phyloP scores from a whole-genome alignment of 768 basidiomycete genomes.

The Boletus patriciae region DNA sequence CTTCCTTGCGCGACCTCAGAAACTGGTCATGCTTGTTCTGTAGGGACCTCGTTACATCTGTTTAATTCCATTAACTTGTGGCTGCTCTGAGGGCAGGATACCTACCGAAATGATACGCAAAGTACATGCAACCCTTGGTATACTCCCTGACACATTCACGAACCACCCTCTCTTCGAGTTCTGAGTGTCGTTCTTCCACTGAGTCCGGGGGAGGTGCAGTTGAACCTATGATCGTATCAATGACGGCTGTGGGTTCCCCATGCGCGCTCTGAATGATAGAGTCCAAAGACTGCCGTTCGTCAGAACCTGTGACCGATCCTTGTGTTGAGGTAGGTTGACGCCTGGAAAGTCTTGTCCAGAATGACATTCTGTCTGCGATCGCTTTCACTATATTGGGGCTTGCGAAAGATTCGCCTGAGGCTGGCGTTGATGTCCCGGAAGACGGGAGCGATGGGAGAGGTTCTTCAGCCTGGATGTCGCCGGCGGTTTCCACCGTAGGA shows the following conservation, averaged over 20 bases:
- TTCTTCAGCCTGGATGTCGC: constrained; percentile 1
- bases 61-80: neutral
- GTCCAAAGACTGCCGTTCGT: constrained; percentile 31
- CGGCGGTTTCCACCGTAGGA: constrained; percentile 26
- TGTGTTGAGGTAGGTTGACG: constrained; percentile 34
- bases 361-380: constrained; percentile 65
- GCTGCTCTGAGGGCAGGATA: neutral
- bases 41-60: constrained; percentile 81
- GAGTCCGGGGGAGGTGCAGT: constrained; percentile 63
- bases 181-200: constrained; percentile 64
- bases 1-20: constrained; percentile 55
- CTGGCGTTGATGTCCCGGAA: constrained; percentile 56
- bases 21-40: constrained; percentile 76
- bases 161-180: constrained; percentile 82
- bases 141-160: constrained; percentile 76
- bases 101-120: constrained; percentile 81
- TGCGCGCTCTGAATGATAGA: constrained; percentile 45
- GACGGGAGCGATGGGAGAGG: constrained; percentile 26
- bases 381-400: constrained; percentile 60
- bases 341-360: constrained; percentile 67
- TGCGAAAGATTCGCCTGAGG: constrained; percentile 45
- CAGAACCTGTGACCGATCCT: constrained; percentile 9
- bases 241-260: constrained; percentile 51
- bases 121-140: constrained; percentile 87
- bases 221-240: constrained; percentile 57